Conservation (phyloP, 306 rosid genomes). For the Clitoria ternatea region DNA sequence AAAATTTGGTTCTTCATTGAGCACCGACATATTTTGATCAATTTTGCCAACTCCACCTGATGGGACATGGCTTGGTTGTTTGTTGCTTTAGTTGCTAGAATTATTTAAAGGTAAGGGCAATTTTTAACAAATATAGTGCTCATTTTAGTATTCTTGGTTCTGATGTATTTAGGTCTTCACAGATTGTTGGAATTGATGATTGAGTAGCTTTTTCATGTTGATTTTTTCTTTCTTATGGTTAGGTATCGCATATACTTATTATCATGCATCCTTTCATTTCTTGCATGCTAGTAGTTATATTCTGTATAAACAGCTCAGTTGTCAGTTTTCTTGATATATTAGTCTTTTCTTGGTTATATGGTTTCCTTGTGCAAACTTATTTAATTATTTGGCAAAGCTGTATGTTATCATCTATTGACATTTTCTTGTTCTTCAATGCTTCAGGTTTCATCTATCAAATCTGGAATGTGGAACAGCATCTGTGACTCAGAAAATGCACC, state of each 20-base stretch:
- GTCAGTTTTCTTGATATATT: background rate
- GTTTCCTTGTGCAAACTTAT: background rate
- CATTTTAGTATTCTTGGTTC: background rate
- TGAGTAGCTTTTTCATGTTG: background rate
- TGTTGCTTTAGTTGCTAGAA: too few species aligned
- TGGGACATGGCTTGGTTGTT: too few species aligned
- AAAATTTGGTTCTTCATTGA: too few species aligned
- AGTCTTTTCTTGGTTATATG: background rate
- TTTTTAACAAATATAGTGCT: too few species aligned
- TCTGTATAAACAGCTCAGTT: background rate
- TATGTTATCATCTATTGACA: background rate
- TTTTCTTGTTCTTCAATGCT: background rate
- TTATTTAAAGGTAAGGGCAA: too few species aligned
- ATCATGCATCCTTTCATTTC: background rate
- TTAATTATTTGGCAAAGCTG: background rate
- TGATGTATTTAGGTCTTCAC: background rate
- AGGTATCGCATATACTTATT: background rate
- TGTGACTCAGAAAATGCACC: conserved; percentile 53
- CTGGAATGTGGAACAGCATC: conserved; percentile 84
- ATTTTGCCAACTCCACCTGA: too few species aligned
- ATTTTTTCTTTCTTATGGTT: background rate
- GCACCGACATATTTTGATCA: too few species aligned
- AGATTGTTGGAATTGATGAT: background rate
- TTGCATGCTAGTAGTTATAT: background rate
- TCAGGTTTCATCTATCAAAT: conserved; percentile 72